phyloP scores from a whole-genome alignment of 179 eudicot genomes.

The Carnegiea gigantea region DNA sequence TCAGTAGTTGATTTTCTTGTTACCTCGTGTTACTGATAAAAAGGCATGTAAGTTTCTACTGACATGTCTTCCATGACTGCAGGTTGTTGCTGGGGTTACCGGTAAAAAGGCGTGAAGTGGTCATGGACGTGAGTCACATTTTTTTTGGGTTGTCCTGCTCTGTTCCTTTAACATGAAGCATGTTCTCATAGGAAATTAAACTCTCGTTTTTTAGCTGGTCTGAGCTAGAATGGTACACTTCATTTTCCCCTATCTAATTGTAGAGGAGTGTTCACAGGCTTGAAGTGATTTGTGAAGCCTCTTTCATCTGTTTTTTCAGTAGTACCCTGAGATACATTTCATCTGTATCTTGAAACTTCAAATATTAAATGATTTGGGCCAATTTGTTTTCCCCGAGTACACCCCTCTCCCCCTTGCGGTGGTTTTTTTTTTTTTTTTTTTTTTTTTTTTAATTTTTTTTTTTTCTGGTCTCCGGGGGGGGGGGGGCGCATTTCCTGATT shows the following conservation, averaged over 20 bases:
- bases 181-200: constrained; percentile 28
- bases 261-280: constrained; percentile 13
- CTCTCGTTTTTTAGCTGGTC: constrained; percentile 3
- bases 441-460: too few relatives aligned
- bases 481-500: not conserved
- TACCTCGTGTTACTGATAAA: not conserved
- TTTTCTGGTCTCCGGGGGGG: too few relatives aligned
- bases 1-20: not conserved
- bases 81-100: constrained; percentile 76
- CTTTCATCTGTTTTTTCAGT: constrained; percentile 8
- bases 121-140: constrained; percentile 32
- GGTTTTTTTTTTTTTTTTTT: too few relatives aligned
- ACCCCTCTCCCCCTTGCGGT: not conserved
- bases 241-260: constrained; percentile 12
- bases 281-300: constrained; percentile 15
- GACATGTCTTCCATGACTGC: constrained; percentile 23
- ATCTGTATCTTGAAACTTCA: not conserved
- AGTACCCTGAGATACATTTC: not conserved
- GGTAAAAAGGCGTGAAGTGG: constrained; percentile 47
- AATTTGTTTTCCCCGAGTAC: not conserved
- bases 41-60: not conserved
- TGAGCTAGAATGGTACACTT: constrained; percentile 18
- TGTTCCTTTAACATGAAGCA: constrained; percentile 21
- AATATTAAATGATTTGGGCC: not conserved
- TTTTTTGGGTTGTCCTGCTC: not conserved